Evolutionary conservation across 371 early-diverging fungal species (phyloP).

Genomic region (Polyrhizophydium stewartii): DNA sequence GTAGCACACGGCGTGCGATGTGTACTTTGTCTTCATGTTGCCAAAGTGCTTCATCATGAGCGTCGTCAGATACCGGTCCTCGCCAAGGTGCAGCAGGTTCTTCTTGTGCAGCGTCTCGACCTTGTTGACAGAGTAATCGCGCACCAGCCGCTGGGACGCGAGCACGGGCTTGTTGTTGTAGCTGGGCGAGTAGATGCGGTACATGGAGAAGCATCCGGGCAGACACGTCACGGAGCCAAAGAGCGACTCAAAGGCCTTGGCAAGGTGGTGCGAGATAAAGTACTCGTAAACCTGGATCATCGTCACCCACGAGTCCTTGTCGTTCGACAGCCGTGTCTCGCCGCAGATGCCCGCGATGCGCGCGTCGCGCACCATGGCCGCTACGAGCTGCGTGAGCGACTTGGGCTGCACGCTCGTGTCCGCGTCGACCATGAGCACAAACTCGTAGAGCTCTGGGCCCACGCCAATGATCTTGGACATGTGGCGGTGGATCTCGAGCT

Average conservation of each 20-base stretch:
- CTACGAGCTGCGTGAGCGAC: conserved; percentile 76
- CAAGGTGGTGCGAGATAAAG: conserved; percentile 93
- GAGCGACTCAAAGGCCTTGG: conserved; percentile 96
- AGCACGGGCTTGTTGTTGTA: conserved; percentile 70
- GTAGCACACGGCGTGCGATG: conserved; percentile 87
- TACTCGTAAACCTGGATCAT: conserved; percentile 97
- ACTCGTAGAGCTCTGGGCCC: conserved; percentile 76
- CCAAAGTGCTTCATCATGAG: conserved; percentile 98
- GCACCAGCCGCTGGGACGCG: conserved; percentile 77
- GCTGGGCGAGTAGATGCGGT: conserved; percentile 46
- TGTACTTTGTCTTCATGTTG: conserved; percentile 92
- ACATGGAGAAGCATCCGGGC: conserved; percentile 68
- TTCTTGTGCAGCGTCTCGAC: conserved; percentile 95
- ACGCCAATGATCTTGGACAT: conserved; percentile 71
- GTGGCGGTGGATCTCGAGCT: conserved; percentile 81
- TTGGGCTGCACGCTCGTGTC: conserved; percentile 83
- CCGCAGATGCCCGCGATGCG: conserved; percentile 87
- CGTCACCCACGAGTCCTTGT: conserved; percentile 79
- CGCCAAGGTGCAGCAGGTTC: conserved; percentile 46
- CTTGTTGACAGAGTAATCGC: conserved; percentile 84
- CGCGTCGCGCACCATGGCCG: conserved; percentile 76
- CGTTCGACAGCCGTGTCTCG: conserved; percentile 82
- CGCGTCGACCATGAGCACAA: conserved; percentile 87
- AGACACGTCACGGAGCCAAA: conserved; percentile 80
- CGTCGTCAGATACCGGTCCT: conserved; percentile 71